Base-by-base conservation (phyloP, 75 land plant genomes). In the Pinus tabuliformis region DNA sequence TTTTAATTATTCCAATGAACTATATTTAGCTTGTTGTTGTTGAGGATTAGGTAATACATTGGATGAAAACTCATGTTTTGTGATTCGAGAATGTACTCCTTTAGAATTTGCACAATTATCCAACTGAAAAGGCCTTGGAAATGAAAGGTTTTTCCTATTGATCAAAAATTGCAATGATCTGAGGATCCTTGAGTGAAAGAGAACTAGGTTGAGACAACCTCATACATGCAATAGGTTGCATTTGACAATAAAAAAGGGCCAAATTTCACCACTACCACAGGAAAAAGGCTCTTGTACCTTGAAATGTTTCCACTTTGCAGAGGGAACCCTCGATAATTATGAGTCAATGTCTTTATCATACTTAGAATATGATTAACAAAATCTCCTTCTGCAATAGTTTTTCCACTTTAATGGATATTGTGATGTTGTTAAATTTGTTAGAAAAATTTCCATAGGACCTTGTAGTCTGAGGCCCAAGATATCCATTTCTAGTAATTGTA, bases 1-100 rank as follows among this genome's bases (percentile, higher is more conserved):
- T 70, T 62, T 80, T 56, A 84, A 81, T 75, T 87, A 90, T 56
- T 83, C 81, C 39, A 92, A 57, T 54, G 89, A 86, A 6, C 72
- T 79, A 62, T 81, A 88, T 75, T 86, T 87, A 21, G 56, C 77
- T 36, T 83, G 18, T 16, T 49, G 83, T 39, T 37, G 66, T 70
- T 52, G 57, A 72, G 57, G 14, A 62, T 24, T 57, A 21, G 56
- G 14, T 71, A 49, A 45, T 39, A 42, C 26, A 18, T 71, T 22
- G 24, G 57, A 22, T 72, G 24, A 12, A 26, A 45, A 33, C 28
- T 78, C 79, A 54, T 5, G 75, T 28, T 78, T 77, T 24, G 60
- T 56, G 54, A 18, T 39, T 58, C 42, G 60, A 63, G 63, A 77
- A 59, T 49, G 30, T 64, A 60, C 59, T 59, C 63, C 54, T 39